These are phyloP conservation scores for Verticillium zaregamsianum DNA, from an alignment of 2,329 filamentous ascomycete species.

Conservation along the genomic window DNA sequence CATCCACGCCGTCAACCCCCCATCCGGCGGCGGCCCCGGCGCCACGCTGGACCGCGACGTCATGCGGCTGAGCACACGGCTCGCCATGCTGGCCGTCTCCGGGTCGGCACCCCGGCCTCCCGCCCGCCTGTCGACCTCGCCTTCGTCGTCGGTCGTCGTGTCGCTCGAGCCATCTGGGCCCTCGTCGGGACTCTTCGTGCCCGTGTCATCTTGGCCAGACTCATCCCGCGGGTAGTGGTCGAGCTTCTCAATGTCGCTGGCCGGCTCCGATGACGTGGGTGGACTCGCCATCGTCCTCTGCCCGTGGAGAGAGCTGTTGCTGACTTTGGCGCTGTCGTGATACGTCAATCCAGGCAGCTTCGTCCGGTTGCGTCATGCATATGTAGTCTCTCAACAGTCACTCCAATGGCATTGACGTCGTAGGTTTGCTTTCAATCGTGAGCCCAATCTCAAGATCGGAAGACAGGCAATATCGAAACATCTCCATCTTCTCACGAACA, in stretches of 20 bases:
- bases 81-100: slow-evolving; percentile 19
- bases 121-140: background rate
- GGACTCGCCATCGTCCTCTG: background rate
- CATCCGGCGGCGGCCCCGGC: slow-evolving; percentile 46
- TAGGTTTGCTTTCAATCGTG: no score
- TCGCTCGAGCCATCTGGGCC: background rate
- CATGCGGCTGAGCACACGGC: slow-evolving; percentile 34
- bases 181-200: background rate
- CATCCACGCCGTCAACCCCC: slow-evolving; percentile 43
- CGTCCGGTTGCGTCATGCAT: no score
- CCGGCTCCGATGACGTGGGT: background rate
- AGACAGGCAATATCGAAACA: no score
- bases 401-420: no score
- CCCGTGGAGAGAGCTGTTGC: no score
- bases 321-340: no score
- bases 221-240: background rate
- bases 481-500: background rate
- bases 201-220: background rate
- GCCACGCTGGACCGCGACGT: slow-evolving; percentile 35
- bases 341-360: background rate
- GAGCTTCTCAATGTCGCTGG: background rate
- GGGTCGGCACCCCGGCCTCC: background rate
- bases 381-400: no score
- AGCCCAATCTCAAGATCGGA: no score
- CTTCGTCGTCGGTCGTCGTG: slow-evolving; percentile 12